Conservation (phyloP, 305 asterid genomes). For the Salvia sclarea region DNA sequence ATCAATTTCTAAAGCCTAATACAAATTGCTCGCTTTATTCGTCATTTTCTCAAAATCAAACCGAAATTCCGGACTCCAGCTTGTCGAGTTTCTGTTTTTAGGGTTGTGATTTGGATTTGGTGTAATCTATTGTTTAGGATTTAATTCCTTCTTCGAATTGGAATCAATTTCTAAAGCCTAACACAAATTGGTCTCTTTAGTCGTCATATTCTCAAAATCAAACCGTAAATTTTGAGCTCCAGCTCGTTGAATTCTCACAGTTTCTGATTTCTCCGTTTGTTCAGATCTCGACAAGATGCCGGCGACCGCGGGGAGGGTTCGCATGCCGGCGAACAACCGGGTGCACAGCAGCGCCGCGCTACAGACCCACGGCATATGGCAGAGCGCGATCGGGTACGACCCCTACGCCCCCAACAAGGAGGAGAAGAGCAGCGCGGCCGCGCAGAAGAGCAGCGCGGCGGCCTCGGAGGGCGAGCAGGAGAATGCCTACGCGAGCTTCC, state of each 20-base stretch:
- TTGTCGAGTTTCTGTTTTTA: background rate
- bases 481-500: slow-evolving; percentile 85
- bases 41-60: background rate
- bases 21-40: no score
- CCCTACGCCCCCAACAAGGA: slow-evolving; percentile 51
- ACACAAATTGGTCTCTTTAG: no score
- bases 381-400: slow-evolving; percentile 88
- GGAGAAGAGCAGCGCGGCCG: slow-evolving; percentile 50
- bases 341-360: slow-evolving; percentile 98
- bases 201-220: background rate
- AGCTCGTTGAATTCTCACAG: background rate
- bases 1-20: background rate
- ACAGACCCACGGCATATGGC: slow-evolving; percentile 99
- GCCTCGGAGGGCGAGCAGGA: slow-evolving; percentile 69
- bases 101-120: background rate
- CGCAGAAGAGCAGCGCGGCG: slow-evolving; percentile 40
- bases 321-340: slow-evolving; percentile 99
- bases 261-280: background rate
- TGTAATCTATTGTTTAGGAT: background rate
- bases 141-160: background rate
- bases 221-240: background rate
- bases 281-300: slow-evolving; percentile 59
- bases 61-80: no score
- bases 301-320: slow-evolving; percentile 98
- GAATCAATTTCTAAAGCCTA: background rate